Evolutionary conservation across 176 grass and related monocot genomes (phyloP).

Genomic region (Triticum timopheevii): DNA sequence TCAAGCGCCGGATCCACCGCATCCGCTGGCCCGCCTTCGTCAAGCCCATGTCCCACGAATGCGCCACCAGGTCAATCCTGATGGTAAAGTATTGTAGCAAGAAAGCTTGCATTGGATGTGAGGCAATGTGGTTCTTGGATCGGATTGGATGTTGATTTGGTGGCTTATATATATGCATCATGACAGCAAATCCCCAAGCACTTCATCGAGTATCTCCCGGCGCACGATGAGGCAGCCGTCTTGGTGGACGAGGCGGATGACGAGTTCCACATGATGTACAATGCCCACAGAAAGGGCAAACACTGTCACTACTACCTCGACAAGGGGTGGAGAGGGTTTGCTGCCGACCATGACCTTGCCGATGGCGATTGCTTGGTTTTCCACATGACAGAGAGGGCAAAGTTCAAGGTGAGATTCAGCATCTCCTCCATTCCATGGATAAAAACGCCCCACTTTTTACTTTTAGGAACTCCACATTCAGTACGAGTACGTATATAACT

Average conservation of each 20-base stretch:
- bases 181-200: slow-evolving; percentile 42
- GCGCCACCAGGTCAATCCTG: too few relatives aligned
- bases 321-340: slow-evolving; percentile 61
- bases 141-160: too few relatives aligned
- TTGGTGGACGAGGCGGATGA: slow-evolving; percentile 51
- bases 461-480: neutral
- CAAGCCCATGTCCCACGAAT: too few relatives aligned
- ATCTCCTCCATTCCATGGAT: neutral
- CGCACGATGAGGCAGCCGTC: slow-evolving; percentile 28
- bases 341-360: slow-evolving; percentile 58
- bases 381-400: slow-evolving; percentile 43
- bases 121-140: too few relatives aligned
- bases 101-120: too few relatives aligned
- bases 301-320: neutral
- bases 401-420: slow-evolving; percentile 51
- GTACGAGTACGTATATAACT: neutral
- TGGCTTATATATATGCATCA: neutral
- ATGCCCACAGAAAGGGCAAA: slow-evolving; percentile 22
- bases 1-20: too few relatives aligned
- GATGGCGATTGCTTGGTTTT: slow-evolving; percentile 74
- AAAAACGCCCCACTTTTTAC: too few relatives aligned
- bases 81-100: too few relatives aligned
- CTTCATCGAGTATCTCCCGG: slow-evolving; percentile 56
- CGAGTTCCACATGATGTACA: slow-evolving; percentile 50
- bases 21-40: too few relatives aligned